These are phyloP conservation scores for Pelargonium cotyledonis DNA, from an alignment of 441 rosid species.

Conservation along the genomic window DNA sequence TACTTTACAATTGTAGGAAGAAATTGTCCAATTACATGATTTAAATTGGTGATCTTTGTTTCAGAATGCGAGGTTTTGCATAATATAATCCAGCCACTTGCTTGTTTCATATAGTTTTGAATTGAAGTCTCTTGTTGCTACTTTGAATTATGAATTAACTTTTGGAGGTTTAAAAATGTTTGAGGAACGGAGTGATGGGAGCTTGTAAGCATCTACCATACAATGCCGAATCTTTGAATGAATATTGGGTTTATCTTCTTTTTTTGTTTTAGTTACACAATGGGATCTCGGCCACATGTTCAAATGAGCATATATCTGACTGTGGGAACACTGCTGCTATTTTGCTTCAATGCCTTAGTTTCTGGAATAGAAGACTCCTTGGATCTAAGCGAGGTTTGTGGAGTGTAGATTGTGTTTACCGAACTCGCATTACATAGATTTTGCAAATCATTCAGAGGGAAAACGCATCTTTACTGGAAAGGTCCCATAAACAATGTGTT, in stretches of 20 bases:
- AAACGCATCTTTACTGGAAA: not conserved
- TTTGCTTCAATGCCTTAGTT: slow-evolving; percentile 19
- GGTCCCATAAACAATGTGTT: too few relatives aligned
- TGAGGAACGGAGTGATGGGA: not conserved
- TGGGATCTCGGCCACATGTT: slow-evolving; percentile 16
- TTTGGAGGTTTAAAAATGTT: not conserved
- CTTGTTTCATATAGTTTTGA: not conserved
- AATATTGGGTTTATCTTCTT: not conserved
- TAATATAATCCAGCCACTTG: not conserved
- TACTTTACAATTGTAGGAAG: too few relatives aligned
- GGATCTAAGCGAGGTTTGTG: slow-evolving; percentile 34
- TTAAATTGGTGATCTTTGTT: not conserved
- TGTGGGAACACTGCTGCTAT: slow-evolving; percentile 23
- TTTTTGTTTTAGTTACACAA: slow-evolving; percentile 17
- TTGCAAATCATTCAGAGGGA: not conserved
- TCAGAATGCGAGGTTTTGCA: not conserved
- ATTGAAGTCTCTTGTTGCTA: not conserved
- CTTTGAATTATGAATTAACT: not conserved
- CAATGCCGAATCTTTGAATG: not conserved
- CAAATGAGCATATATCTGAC: slow-evolving; percentile 11
- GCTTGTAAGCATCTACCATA: too few relatives aligned
- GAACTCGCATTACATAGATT: not conserved
- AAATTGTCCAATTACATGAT: not conserved
- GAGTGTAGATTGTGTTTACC: not conserved
- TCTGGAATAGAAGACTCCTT: slow-evolving; percentile 15